Conservation (phyloP, 805 yeast genomes). For the Torulaspora delbrueckii region DNA sequence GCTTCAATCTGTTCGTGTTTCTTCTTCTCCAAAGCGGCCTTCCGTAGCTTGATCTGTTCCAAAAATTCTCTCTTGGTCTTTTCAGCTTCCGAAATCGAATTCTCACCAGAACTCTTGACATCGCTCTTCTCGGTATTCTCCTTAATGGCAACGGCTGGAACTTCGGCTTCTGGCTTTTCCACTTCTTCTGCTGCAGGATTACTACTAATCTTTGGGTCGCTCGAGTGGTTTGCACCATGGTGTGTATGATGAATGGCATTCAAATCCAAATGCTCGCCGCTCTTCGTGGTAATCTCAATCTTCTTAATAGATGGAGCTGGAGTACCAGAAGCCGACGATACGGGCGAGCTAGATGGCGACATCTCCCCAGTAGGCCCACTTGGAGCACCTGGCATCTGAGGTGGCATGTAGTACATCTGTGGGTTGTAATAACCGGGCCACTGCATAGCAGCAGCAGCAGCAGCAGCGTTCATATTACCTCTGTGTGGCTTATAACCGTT, state of each 20-base stretch:
- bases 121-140: slow-evolving; percentile 6
- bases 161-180: slow-evolving; percentile 3
- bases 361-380: slow-evolving; percentile 8
- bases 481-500: slow-evolving; percentile 15
- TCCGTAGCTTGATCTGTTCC: slow-evolving; percentile 30
- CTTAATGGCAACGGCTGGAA: slow-evolving; percentile 3
- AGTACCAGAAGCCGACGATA: slow-evolving; percentile 11
- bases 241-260: slow-evolving; percentile 26
- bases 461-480: slow-evolving; percentile 12
- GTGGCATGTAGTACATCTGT: slow-evolving; percentile 27
- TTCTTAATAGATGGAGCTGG: slow-evolving; percentile 21
- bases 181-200: slow-evolving; percentile 1
- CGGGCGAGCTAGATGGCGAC: slow-evolving; percentile 12
- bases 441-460: slow-evolving; percentile 19
- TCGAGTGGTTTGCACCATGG: slow-evolving; percentile 10
- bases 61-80: slow-evolving; percentile 26
- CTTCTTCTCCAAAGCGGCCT: slow-evolving; percentile 30
- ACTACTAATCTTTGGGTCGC: background rate
- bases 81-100: slow-evolving; percentile 22
- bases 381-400: slow-evolving; percentile 19
- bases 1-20: slow-evolving; percentile 18
- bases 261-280: slow-evolving; percentile 32
- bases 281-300: slow-evolving; percentile 34
- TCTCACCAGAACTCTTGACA: slow-evolving; percentile 1
- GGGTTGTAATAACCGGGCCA: slow-evolving; percentile 28